phyloP scores from a whole-genome alignment of 345 rosid species.

The Acer negundo region DNA sequence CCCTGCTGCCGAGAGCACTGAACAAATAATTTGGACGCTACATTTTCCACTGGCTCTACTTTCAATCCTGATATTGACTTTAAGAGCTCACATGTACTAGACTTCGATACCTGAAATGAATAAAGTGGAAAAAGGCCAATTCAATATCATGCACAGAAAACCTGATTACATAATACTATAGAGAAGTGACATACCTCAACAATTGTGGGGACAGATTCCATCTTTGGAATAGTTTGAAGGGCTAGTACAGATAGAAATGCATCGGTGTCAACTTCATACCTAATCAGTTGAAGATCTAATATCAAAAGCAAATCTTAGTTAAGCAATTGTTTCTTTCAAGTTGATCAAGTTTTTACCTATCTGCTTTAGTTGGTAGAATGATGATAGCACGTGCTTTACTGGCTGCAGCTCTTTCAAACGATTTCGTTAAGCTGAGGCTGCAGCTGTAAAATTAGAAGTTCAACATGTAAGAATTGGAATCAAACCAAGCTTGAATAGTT shows the following conservation, averaged over 20 bases:
- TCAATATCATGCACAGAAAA: conserved; percentile 13
- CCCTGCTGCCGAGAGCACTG: conserved; percentile 96
- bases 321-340: conserved; percentile 13
- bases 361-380: conserved; percentile 80
- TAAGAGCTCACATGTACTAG: conserved; percentile 80
- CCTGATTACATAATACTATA: conserved; percentile 1
- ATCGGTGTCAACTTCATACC: conserved; percentile 93
- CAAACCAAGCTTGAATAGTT: conserved; percentile 8
- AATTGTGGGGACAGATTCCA: conserved; percentile 82
- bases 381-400: conserved; percentile 84
- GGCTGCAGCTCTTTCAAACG: conserved; percentile 94
- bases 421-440: conserved; percentile 83
- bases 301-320: conserved; percentile 27
- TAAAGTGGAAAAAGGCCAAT: conserved; percentile 17
- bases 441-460: conserved; percentile 67
- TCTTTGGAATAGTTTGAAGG: conserved; percentile 77
- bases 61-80: conserved; percentile 85
- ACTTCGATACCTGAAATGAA: conserved; percentile 70
- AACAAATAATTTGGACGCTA: conserved; percentile 89
- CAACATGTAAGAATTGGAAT: conserved; percentile 12
- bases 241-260: conserved; percentile 93
- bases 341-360: conserved; percentile 55
- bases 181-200: conserved; percentile 68
- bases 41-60: conserved; percentile 90
- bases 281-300: conserved; percentile 36